Conservation (phyloP, 352 stramenopile species). For the Blastocystis sp. region DNA sequence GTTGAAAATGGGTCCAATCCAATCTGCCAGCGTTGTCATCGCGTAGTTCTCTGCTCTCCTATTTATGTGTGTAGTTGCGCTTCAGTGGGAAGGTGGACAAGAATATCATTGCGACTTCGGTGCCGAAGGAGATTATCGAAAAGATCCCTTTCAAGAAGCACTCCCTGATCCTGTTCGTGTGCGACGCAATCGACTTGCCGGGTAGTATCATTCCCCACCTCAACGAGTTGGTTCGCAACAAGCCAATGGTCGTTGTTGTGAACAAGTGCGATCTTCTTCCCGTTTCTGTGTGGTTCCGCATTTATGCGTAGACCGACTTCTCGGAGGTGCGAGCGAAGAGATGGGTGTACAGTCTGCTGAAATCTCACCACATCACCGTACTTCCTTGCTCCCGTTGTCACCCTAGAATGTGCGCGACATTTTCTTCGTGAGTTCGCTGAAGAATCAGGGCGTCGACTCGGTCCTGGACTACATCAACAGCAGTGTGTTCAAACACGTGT, state of each 20-base stretch:
- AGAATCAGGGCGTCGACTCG: conserved; percentile 7
- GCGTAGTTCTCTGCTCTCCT: not conserved
- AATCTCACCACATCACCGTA: conserved; percentile 43
- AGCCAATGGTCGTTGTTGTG: conserved; percentile 45
- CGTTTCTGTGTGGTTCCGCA: not conserved
- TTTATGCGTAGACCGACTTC: not conserved
- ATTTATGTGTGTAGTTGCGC: not conserved
- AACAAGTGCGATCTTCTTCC: conserved; percentile 49
- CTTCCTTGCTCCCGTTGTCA: not conserved
- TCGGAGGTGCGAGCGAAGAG: not conserved
- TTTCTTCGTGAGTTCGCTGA: conserved; percentile 53
- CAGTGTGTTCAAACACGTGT: conserved; percentile 31
- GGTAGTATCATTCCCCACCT: conserved; percentile 55
- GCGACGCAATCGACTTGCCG: conserved; percentile 38
- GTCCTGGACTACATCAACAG: conserved; percentile 38
- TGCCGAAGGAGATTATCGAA: conserved; percentile 34
- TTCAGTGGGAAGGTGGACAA: conserved; percentile 11
- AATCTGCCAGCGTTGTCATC: conserved; percentile 24
- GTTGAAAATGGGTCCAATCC: not conserved
- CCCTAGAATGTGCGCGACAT: conserved; percentile 2
- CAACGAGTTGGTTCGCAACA: conserved; percentile 45
- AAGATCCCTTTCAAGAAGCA: conserved; percentile 48
- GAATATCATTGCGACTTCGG: not conserved
- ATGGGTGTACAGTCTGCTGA: conserved; percentile 33
- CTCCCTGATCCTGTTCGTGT: conserved; percentile 39